phyloP scores from a whole-genome alignment of 177 flowering plant species.

The Vitis hybrid region DNA sequence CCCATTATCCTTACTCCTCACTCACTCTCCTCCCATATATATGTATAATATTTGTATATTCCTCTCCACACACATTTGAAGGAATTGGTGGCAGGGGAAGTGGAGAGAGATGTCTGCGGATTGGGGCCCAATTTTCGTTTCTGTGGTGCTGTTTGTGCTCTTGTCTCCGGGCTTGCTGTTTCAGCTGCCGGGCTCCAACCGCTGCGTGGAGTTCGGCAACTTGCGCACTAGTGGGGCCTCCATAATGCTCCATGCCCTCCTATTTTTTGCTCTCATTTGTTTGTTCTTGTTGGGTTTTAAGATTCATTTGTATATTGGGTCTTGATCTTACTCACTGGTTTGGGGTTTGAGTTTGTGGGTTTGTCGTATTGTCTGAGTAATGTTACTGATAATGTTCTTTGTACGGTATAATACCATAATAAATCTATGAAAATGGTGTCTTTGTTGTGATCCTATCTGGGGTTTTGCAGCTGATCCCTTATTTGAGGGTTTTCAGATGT shows the following conservation, averaged over 20 bases:
- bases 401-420: too few species aligned
- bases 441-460: too few species aligned
- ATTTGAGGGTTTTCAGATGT: too few species aligned
- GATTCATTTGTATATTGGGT: constrained; percentile 32
- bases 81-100: not conserved
- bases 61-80: not conserved
- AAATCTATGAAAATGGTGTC: too few species aligned
- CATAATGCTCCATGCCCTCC: constrained; percentile 36
- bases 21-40: not conserved
- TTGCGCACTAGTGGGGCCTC: constrained; percentile 44
- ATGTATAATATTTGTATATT: too few species aligned
- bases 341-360: not conserved
- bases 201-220: constrained; percentile 45
- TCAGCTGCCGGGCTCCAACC: constrained; percentile 40
- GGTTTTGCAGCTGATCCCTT: too few species aligned
- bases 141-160: constrained; percentile 48
- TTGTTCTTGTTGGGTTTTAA: constrained; percentile 34
- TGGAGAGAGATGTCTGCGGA: constrained; percentile 12
- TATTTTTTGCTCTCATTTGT: constrained; percentile 44
- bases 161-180: constrained; percentile 49
- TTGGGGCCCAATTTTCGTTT: constrained; percentile 52
- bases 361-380: not conserved
- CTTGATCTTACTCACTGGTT: not conserved
- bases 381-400: not conserved
- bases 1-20: not conserved